Evolutionary conservation across 1,284 basidiomycete species (phyloP), one percentile per base, ranked within the genome.

Genomic region (Schizophyllum amplum): DNA sequence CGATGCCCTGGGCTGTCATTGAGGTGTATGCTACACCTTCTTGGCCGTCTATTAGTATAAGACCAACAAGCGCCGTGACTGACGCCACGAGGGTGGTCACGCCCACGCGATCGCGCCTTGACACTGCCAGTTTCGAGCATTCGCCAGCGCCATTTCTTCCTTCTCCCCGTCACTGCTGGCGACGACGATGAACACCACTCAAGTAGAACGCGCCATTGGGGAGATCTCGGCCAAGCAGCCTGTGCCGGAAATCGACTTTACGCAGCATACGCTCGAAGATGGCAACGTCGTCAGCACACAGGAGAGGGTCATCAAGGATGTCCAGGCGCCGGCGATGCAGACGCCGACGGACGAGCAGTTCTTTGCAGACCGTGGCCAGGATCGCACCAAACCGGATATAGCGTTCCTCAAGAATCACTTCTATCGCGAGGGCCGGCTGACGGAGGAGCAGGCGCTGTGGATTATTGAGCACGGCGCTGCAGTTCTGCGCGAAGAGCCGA

Each of bases 401-500:
- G 94, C 92, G 27, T 99, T 96, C 73, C 80, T 99, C 62, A 99
- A 99, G 80, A 98, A 98, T 67, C 96, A 99, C 74, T 98, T 99
- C 69, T 98, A 98, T 72, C 86, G 95, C 56, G 96, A 98, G 72
- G 96, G 96, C 0, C 78, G 93, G 53, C 68, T 97, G 65, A 93
- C 86, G 24, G 93, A 97, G 71, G 92, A 94, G 58, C 91, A 95
- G 72, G 92, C 92, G 17, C 69, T 93, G 57, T 94, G 84, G 75
- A 96, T 96, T 67, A 74, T 97, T 57, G 83, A 88, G 60, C 87
- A 87, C 68, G 78, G 86, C 26, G 59, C 57, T 23, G 59, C 58
- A 25, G 21, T 62, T 3, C 53, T 62, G 51, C 52, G 57, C 6
- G 53, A 49, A 26, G 61, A 62, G 56, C 61, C 59, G 51, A 62